phyloP scores from a whole-genome alignment of 805 yeast genomes.

The Lipomyces sp. region DNA sequence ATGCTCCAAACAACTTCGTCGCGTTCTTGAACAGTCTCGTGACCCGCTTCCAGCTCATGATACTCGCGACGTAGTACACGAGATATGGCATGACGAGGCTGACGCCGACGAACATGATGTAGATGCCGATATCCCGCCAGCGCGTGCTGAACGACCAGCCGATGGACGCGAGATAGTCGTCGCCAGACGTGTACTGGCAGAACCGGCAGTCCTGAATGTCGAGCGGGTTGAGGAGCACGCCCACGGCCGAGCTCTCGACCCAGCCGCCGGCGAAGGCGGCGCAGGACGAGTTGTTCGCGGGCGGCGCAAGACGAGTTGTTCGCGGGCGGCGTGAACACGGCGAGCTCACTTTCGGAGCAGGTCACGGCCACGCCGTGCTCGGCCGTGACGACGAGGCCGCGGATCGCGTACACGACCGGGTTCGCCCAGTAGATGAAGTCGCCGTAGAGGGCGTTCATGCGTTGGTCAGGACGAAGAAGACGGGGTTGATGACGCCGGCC shows the following conservation, averaged over 20 bases:
- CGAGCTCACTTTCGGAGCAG: constrained; percentile 51
- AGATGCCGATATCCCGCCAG: constrained; percentile 62
- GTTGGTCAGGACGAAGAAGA: constrained; percentile 60
- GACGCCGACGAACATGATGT: constrained; percentile 48
- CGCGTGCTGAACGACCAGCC: constrained; percentile 38
- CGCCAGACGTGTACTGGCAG: constrained; percentile 58
- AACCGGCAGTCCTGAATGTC: constrained; percentile 55
- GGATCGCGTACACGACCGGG: constrained; percentile 65
- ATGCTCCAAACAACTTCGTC: not conserved
- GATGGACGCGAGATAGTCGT: constrained; percentile 51
- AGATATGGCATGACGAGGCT: constrained; percentile 33
- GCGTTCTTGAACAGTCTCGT: constrained; percentile 7
- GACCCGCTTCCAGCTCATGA: not conserved
- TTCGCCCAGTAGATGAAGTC: constrained; percentile 69
- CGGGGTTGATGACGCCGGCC: constrained; percentile 53
- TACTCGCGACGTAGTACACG: constrained; percentile 21
- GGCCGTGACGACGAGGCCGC: constrained; percentile 53
- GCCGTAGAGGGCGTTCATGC: constrained; percentile 67
- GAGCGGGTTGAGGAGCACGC: constrained; percentile 44
- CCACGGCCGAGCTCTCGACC: constrained; percentile 43
- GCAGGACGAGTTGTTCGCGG: constrained; percentile 45
- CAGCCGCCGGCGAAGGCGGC: constrained; percentile 53
- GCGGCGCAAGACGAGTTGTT: constrained; percentile 43
- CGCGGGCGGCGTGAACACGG: constrained; percentile 49
- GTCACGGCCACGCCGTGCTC: constrained; percentile 49